phyloP scores from a whole-genome alignment of 2,329 filamentous ascomycete genomes.

The Trichoderma asperellum region DNA sequence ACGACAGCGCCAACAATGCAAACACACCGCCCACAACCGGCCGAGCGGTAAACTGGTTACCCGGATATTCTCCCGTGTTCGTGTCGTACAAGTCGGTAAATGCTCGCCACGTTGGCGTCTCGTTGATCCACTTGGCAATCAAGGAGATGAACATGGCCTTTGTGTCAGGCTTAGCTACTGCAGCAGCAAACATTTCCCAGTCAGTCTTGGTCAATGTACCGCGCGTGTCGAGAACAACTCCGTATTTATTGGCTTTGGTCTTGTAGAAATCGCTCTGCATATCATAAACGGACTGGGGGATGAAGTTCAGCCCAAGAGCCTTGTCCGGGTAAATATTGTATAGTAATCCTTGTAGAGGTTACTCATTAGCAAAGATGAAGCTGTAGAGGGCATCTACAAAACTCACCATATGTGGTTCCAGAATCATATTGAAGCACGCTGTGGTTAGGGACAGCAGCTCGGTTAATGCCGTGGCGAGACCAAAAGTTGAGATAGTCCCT shows the following conservation, averaged over 20 bases:
- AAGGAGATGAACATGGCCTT: constrained; percentile 67
- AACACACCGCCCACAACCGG: constrained; percentile 83
- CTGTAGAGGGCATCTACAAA: neutral
- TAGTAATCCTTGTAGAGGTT: constrained; percentile 45
- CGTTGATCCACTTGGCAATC: constrained; percentile 74
- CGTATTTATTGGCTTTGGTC: constrained; percentile 72
- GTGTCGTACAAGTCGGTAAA: constrained; percentile 81
- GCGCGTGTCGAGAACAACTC: constrained; percentile 79
- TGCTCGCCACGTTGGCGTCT: constrained; percentile 70
- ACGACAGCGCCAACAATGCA: constrained; percentile 68
- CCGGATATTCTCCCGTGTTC: constrained; percentile 67
- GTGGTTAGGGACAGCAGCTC: constrained; percentile 63
- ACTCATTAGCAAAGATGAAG: neutral
- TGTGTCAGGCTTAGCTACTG: constrained; percentile 66
- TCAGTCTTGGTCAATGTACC: constrained; percentile 84
- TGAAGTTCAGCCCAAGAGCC: constrained; percentile 75
- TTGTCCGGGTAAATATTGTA: constrained; percentile 86
- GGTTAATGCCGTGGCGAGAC: constrained; percentile 71
- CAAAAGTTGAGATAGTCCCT: constrained; percentile 72
- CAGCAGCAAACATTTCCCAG: constrained; percentile 86
- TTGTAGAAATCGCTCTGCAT: constrained; percentile 79
- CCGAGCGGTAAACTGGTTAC: constrained; percentile 70
- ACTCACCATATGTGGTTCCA: constrained; percentile 49
- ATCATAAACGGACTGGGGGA: constrained; percentile 74
- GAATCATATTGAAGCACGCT: constrained; percentile 80